Base-by-base conservation (phyloP, 495 filamentous ascomycete species). In the Durotheca rogersii region DNA sequence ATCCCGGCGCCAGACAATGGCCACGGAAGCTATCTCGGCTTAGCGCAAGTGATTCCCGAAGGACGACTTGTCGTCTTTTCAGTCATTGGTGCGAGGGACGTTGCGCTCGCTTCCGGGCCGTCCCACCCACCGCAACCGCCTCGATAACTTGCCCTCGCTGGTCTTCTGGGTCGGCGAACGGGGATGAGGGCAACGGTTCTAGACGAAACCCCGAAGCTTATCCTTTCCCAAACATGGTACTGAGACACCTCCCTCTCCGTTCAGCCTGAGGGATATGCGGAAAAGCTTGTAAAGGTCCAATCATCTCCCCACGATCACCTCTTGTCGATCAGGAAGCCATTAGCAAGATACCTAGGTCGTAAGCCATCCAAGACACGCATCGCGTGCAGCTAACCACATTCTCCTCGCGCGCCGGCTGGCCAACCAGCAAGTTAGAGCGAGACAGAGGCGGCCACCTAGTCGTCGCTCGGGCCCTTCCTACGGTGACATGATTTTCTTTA, bases 81-180 rank as follows among this genome's bases (percentile, higher is more conserved):
- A 36, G 37, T 16, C 18, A 33, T 54, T 54, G 41, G 45, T 35
- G 41, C 45, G 41, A 49, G 50, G 33, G 40, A 59, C 50, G 56
- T 59, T 54, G 47, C 56, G 54, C 56, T 53, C 55, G 49, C 49
- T 58, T 53, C 55, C 55, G 55, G 49, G 32, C 56, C 56, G 56
- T 17, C 53, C 31, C 53, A 54, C 50, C 56, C 56, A 54, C 56
- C 56, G 56, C 51, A 59, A 46, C 56, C 56, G 55, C 53, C 49
- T 53, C 49, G 49, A 58, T 49, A 58, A 49, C 55, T n/a, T 49
- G 50, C 55, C 43, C 40, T 58, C 41, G 49, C 36, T 53, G 55
- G 46, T 58, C 49, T 29, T 59, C 56, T 59, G 56, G 56, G 50
- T 54, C 56, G 50, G 50, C 56, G 56, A 59, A 50, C 56, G 56